These are phyloP conservation scores for Huntiella decipiens DNA, from an alignment of 2,329 filamentous ascomycete species.

Conservation along the genomic window DNA sequence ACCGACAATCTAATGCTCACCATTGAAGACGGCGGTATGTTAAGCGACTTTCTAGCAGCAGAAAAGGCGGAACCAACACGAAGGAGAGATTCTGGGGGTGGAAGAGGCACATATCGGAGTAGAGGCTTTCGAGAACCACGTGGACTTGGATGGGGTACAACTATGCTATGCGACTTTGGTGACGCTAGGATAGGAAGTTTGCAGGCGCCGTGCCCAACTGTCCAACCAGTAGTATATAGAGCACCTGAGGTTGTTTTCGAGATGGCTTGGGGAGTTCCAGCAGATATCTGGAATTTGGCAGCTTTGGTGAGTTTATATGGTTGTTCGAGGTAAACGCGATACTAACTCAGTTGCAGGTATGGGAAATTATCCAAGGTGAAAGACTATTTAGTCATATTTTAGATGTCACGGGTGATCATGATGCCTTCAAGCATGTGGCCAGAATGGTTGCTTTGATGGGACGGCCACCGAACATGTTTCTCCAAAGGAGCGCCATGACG, in stretches of 20 bases:
- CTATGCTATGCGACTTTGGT: conserved; percentile 9
- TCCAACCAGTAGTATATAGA: conserved; percentile 8
- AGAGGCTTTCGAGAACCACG: conserved; percentile 3
- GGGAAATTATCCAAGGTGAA: conserved; percentile 9
- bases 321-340: neutral
- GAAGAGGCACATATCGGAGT: conserved; percentile 2
- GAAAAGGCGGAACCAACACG: conserved; percentile 6
- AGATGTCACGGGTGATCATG: conserved; percentile 4
- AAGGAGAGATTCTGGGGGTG: neutral
- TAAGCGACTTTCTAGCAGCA: conserved; percentile 5
- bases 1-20: conserved; percentile 11
- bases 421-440: conserved; percentile 8
- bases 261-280: conserved; percentile 8
- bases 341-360: conserved; percentile 5
- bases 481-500: neutral
- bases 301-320: conserved; percentile 4
- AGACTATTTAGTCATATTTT: conserved; percentile 5
- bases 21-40: conserved; percentile 9
- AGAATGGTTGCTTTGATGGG: conserved; percentile 11
- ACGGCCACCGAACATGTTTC: conserved; percentile 3
- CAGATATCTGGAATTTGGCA: conserved; percentile 10
- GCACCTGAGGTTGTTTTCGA: conserved; percentile 9
- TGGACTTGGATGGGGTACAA: conserved; percentile 1
- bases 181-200: conserved; percentile 6
- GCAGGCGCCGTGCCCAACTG: conserved; percentile 4